Base-by-base conservation (phyloP, 2,329 filamentous ascomycete species). In the Phialemoniopsis sp. region DNA sequence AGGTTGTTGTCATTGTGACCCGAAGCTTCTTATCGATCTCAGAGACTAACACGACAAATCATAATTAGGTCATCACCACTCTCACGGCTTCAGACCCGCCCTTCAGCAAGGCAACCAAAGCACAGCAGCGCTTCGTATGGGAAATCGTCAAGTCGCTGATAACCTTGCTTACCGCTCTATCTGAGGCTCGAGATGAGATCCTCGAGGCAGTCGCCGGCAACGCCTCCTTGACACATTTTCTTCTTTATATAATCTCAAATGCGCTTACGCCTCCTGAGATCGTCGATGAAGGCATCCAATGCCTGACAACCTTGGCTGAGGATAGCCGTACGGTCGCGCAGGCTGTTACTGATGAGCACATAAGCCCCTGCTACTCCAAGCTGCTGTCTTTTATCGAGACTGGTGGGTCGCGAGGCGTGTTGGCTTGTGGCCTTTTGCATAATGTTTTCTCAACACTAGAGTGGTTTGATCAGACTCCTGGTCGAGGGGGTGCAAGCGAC, bases 381-480 rank as follows among this genome's bases (percentile, higher is more conserved):
- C 62, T 85, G 19, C 52, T 70, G 21, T 54, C 64, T 15, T 58
- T 81, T 34, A 72, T 70, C 43, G 63, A 70, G 15, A 56, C 64
- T n/a, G 62, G 61, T 28, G 71, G 63, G 21, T 59, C 70, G 14
- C 69, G 68, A 41, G 72, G 71, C 2, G 69, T 82, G 28, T 59
- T 81, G 8, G 70, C 78, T 8, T 83, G 78, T 37, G 75, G 76
- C 13, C 66, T 81, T 16, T 65, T 85, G 12, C 80, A 85, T 55
- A 82, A 82, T 45, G 58, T 84, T 29, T 82, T 80, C 52, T 58
- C 70, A 7, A 62, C 68, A 4, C 65, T 76, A 48, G 59, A 70
- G 40, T 77, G 72, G 72, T 67, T 70, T 26, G 74, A 78, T 39
- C 60, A 67, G 42, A 71, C 63, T 32, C 69, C 68, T 3, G 70